Evolutionary conservation across 805 yeast genomes (phyloP).

Genomic region (Suhomyces vadensis): DNA sequence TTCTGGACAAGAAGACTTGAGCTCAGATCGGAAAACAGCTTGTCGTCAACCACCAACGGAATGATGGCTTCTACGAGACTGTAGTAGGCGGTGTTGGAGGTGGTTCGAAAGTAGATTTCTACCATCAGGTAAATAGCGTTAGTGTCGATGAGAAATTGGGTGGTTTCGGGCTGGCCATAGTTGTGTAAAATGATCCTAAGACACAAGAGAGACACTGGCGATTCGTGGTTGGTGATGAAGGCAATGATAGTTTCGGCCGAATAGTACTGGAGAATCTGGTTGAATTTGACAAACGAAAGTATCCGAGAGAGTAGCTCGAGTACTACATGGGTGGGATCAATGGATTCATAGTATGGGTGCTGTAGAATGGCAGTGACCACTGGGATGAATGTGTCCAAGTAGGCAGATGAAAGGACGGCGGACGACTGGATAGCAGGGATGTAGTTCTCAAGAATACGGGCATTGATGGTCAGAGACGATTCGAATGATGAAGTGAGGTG

Average conservation of each 20-base stretch:
- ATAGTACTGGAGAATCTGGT: constrained; percentile 16
- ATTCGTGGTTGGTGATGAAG: neutral
- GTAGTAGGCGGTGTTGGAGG: constrained; percentile 3
- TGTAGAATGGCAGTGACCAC: constrained; percentile 1
- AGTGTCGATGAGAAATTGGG: constrained; percentile 3
- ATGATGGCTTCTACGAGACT: constrained; percentile 11
- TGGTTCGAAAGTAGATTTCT: constrained; percentile 6
- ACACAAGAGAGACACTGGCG: constrained; percentile 3
- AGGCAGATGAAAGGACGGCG: neutral
- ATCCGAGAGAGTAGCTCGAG: constrained; percentile 17
- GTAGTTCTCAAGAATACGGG: constrained; percentile 4
- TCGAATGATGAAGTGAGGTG: neutral
- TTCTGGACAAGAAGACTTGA: neutral
- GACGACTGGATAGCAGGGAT: constrained; percentile 1
- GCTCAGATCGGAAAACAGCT: neutral
- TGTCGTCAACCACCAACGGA: constrained; percentile 1
- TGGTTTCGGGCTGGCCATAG: constrained; percentile 5
- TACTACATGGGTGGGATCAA: constrained; percentile 16
- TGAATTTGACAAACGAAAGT: constrained; percentile 14
- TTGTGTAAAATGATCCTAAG: constrained; percentile 5
- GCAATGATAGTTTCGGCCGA: constrained; percentile 11
- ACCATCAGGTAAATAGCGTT: constrained; percentile 1
- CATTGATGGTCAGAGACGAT: neutral
- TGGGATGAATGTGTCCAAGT: constrained; percentile 6
- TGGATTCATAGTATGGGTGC: constrained; percentile 8